Conservation (phyloP, 352 stramenopile genomes). For the Globisporangium yorkense region DNA sequence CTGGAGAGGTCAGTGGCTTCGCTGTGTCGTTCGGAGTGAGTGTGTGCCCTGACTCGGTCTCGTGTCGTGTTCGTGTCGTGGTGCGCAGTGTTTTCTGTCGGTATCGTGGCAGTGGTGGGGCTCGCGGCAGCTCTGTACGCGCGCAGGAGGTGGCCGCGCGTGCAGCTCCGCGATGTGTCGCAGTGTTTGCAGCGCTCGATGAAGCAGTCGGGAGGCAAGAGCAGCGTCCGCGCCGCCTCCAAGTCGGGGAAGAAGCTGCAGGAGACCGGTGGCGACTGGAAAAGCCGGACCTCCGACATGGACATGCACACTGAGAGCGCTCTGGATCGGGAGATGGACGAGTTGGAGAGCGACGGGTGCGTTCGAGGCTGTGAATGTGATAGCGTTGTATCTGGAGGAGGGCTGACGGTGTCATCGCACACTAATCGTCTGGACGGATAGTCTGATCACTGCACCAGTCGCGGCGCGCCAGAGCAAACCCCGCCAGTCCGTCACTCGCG, state of each 20-base stretch:
- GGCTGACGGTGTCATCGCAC: neutral
- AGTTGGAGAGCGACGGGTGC: constrained; percentile 13
- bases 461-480: constrained; percentile 9
- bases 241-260: neutral
- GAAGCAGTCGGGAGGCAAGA: constrained; percentile 1
- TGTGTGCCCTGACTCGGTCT: neutral
- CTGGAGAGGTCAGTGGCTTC: constrained; percentile 39
- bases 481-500: constrained; percentile 11
- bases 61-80: neutral
- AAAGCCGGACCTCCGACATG: constrained; percentile 11
- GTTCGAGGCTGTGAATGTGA: neutral
- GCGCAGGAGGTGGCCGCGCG: constrained; percentile 30
- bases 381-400: neutral
- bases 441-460: constrained; percentile 5
- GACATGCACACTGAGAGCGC: constrained; percentile 1
- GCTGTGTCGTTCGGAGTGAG: neutral
- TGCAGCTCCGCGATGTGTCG: constrained; percentile 9
- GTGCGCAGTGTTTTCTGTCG: constrained; percentile 40
- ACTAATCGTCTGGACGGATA: neutral
- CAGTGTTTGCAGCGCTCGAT: constrained; percentile 12
- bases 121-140: constrained; percentile 45
- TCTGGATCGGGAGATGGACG: constrained; percentile 12
- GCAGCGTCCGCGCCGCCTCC: neutral
- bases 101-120: constrained; percentile 41
- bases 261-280: constrained; percentile 9